Base-by-base conservation (phyloP, 306 rosid genomes). In the Castanea crenata region DNA sequence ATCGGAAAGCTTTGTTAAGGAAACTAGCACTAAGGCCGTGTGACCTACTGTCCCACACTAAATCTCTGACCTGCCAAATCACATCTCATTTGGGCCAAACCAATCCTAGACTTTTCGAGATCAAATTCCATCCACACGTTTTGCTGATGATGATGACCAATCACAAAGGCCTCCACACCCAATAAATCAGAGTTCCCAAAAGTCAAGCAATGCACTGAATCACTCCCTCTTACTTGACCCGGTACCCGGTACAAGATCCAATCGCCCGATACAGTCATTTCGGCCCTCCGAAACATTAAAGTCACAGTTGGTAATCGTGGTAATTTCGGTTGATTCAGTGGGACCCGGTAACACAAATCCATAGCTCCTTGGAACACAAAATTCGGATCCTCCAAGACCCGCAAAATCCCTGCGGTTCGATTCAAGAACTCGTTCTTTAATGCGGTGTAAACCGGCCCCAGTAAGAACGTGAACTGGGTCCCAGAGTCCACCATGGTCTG, bases 401-500 rank as follows among this genome's bases (percentile, higher is more conserved):
- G 79, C 9, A 92, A 25, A 0, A 81, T 78, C 0, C 61, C 64
- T 0, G 75, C 75, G 4, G 96, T 89, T 73, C 82, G 87, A 76
- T 81, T 89, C 65, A 92, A 10, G 70, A 91, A 92, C 83, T 88
- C 97, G 55, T 77, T 74, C 41, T 89, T 77, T 4, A 94, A 49
- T 0, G 35, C 86, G 3, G 69, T 84, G 51, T 94, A 94, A 73
- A 86, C 96, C 11, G 89, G 88, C 5, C 98, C 88, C 67, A 94
- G 90, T n/a, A 94, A 83, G 78, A 90, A 94, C 0, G 98, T 89
- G 71, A 94, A 94, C 49, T 94, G 98, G 13, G 98, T 92, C 1
- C 98, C 98, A 32, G 96, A 89, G 71, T 94, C 98, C 18, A 94
- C 85, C 92, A 92, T 94, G 12, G 98, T 92, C 57, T 94, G 98